phyloP scores from a whole-genome alignment of 1,284 basidiomycete species.

The Trichosporon ovoides region DNA sequence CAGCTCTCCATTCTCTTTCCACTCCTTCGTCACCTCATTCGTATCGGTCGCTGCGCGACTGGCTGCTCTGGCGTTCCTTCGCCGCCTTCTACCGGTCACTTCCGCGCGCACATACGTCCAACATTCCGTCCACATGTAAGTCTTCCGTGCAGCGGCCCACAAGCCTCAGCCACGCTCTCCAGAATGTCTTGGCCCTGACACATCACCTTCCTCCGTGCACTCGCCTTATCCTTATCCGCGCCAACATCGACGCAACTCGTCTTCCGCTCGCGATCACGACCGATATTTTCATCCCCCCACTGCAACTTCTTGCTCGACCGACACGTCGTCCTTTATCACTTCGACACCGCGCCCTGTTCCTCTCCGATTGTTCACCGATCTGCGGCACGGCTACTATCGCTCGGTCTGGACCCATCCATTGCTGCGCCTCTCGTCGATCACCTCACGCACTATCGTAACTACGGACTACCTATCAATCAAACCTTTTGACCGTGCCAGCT shows the following conservation, averaged over 20 bases:
- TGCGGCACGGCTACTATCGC: too few relatives aligned
- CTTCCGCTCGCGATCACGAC: not conserved
- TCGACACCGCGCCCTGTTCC: too few relatives aligned
- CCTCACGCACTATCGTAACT: too few relatives aligned
- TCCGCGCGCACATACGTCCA: constrained; percentile 8
- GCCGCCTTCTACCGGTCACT: not conserved
- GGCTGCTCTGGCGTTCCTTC: constrained; percentile 11
- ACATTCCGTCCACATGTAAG: constrained; percentile 27
- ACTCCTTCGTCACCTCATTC: not conserved
- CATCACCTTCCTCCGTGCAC: constrained; percentile 8
- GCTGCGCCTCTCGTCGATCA: too few relatives aligned
- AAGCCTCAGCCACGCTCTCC: constrained; percentile 2
- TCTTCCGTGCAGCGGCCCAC: not conserved
- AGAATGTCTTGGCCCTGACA: not conserved
- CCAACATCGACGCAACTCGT: too few relatives aligned
- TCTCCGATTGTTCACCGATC: too few relatives aligned
- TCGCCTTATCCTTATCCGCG: not conserved
- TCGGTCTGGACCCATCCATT: too few relatives aligned
- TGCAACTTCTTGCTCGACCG: too few relatives aligned
- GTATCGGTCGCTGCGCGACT: not conserved
- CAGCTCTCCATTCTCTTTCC: not conserved
- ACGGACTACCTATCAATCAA: too few relatives aligned
- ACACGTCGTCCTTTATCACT: too few relatives aligned
- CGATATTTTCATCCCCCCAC: too few relatives aligned
- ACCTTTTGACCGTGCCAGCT: not conserved